Evolutionary conservation across 116 monocot genomes (phyloP), one percentile per base, ranked within the genome.

Genomic region (Dioscorea cayenensis): DNA sequence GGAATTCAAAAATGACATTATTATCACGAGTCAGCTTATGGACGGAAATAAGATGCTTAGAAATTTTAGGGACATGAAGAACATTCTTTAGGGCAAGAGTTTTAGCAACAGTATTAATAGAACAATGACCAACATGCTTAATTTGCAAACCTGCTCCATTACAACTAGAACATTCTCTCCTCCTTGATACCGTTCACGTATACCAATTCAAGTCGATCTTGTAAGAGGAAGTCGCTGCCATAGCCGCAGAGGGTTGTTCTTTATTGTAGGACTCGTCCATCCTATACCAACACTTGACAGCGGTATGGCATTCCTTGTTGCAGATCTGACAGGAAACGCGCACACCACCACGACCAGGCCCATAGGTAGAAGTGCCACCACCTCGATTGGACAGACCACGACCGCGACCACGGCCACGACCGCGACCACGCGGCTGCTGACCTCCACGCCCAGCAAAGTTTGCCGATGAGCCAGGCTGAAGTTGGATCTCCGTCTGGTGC

Each of bases 1-100:
- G 49, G 68, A 76, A 76, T 69, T 76, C 61, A 69, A 76, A 17
- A 27, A n/a, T 38, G 3, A 68, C 38, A 48, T 61, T 20, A 61
- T 76, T 76, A 62, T 65, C 51, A 20, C 0, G 6, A 0, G 66
- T 58, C 14, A 75, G 52, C 14, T 55, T 12, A 60, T 13, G 36
- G 17, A 75, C 73, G 49, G 64, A 73, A 17, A 73, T 27, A 14
- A 49, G 23, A 73, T 5, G 20, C 16, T 28, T 28, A 28, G 55
- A 14, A 73, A n/a, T 22, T 16, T 7, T 5, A 58, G 22, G 6
- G 60, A 38, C 3, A 14, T n/a, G 43, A 43, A 43, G 43, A 43
- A 43, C 43, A 43, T 43, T 43, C 9, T 43, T 43, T 8, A 43
- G 43, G 6, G 9, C 6, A 43, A 43, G 43, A 43, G 43, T 2